These are phyloP conservation scores for Kwoniella pini DNA, from an alignment of 768 basidiomycete species.

Conservation along the genomic window DNA sequence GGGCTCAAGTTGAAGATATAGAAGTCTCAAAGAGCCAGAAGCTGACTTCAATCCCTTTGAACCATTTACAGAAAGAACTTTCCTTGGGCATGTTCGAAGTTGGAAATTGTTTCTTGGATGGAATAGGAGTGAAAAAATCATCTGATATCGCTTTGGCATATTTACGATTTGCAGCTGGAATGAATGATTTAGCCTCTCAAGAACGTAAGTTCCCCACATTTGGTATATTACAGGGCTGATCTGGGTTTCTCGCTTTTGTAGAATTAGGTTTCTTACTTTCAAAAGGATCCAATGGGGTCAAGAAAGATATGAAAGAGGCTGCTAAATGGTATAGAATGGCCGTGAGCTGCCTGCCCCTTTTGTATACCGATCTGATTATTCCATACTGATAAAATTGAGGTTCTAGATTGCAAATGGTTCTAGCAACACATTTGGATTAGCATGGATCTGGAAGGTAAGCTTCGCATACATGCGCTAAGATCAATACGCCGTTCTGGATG, in stretches of 20 bases:
- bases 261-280: constrained; percentile 51
- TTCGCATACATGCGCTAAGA: neutral
- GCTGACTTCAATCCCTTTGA: neutral
- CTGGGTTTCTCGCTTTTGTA: no score
- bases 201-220: constrained; percentile 55
- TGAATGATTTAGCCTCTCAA: constrained; percentile 51
- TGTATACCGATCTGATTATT: neutral
- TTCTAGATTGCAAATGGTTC: constrained; percentile 41
- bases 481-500: neutral
- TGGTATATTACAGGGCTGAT: no score
- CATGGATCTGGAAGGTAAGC: constrained; percentile 54
- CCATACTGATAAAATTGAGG: neutral
- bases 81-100: constrained; percentile 51
- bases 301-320: constrained; percentile 55
- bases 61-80: constrained; percentile 39
- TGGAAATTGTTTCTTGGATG: constrained; percentile 50
- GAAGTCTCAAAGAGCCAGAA: neutral
- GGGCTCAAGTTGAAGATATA: no score
- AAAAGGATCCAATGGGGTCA: constrained; percentile 47
- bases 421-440: constrained; percentile 42
- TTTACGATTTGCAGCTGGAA: constrained; percentile 44
- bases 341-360: constrained; percentile 27
- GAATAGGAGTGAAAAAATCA: constrained; percentile 50
- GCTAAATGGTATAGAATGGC: constrained; percentile 54
- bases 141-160: constrained; percentile 47